Evolutionary conservation across 2,329 filamentous ascomycete species (phyloP), one percentile per base, ranked within the genome.

Genomic region (Leptographium wingfieldii): DNA sequence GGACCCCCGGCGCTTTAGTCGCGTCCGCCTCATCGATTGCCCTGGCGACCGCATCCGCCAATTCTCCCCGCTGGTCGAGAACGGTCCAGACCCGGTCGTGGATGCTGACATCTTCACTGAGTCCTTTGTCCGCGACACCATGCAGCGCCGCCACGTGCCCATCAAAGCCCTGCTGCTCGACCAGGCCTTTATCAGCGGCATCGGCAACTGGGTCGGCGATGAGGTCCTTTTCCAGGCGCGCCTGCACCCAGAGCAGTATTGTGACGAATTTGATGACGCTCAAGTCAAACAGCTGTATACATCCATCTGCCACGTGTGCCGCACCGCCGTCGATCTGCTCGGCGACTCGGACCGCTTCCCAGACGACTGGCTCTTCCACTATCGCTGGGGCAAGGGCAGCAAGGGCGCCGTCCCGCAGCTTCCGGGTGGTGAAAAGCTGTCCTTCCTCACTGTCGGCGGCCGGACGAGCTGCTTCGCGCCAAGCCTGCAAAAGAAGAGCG

Each of bases 151-250:
- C 59, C 89, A 83, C 67, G 88, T 96, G 0, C 92, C 92, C 0
- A 81, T 97, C 64, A 97, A 97, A 71, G 89, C 91, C 0, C 77
- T 96, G 25, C 76, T 99, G 14, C 78, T 97, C 3, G 90, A 97
- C 69, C 94, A 99, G 72, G 80, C 84, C 22, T 88, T 88, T 69
- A 88, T 97, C 63, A 94, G 88, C 67, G 94, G 94, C 9, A 89
- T 99, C 63, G 94, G 94, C 0, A 97, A 97, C 69, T 99, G 92
- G 92, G 92, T 99, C 59, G 91, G 87, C 0, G 94, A 99, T 69
- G 94, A 99, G 71, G 86, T 96, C 7, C 76, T 99, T 57, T 99
- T 92, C 68, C 86, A 97, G 66, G 88, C 94, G 5, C 84, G 81
- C 56, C 80, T 97, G 19, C 92, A 99, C 66, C 94, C 94, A 0